Conservation (phyloP, 495 filamentous ascomycete genomes). For the Oidiodendron maius region DNA sequence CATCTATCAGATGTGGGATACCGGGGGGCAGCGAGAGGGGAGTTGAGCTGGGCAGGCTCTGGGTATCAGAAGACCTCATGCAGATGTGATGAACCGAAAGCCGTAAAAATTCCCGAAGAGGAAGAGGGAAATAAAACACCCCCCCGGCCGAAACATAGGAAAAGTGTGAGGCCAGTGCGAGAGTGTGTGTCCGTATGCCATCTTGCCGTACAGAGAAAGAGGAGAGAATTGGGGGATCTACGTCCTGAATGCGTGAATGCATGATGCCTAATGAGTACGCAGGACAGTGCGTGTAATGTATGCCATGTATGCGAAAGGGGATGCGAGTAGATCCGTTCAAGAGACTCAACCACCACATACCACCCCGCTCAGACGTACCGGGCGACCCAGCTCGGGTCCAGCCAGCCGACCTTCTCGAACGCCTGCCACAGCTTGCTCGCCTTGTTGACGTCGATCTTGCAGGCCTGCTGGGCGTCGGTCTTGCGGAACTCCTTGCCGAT, state of each 20-base stretch:
- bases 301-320: not conserved
- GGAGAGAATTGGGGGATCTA: not conserved
- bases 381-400: conserved; percentile 44
- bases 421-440: conserved; percentile 92
- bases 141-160: conserved; percentile 9
- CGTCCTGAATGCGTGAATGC: not conserved
- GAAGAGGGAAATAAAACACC: not conserved
- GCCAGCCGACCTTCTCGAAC: conserved; percentile 87
- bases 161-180: conserved; percentile 9
- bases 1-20: too few species aligned
- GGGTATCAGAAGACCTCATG: conserved; percentile 26
- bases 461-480: conserved; percentile 95
- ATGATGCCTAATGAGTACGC: not conserved
- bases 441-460: conserved; percentile 99
- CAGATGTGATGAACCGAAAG: conserved; percentile 15
- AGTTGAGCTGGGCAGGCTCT: conserved; percentile 27
- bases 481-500: conserved; percentile 87
- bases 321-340: not conserved
- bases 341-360: conserved; percentile 5
- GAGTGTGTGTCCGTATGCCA: conserved; percentile 3
- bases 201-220: not conserved
- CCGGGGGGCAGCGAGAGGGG: too few species aligned
- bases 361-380: conserved; percentile 7
- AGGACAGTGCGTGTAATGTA: not conserved
- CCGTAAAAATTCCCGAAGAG: conserved; percentile 4